Percentiles rank a stretch among this genome's conserved stretches.
Evolutionary conservation across 192 early-diverging fungal genomes (phyloP).

Genomic region (Gonapodya prolifera): DNA sequence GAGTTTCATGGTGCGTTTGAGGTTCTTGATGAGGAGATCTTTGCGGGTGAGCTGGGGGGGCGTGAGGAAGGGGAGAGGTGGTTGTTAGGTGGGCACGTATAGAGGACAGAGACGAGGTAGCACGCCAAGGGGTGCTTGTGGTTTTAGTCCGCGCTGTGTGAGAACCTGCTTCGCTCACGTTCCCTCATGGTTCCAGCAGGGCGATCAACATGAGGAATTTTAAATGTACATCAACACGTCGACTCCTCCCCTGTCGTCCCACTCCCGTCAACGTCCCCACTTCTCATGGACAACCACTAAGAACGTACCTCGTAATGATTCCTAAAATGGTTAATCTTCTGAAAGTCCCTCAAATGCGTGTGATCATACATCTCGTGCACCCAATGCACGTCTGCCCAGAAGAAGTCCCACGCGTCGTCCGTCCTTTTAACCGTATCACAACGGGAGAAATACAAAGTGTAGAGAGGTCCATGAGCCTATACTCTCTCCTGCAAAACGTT

Average conservation of each 20-base stretch:
- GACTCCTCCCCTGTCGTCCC: too few species aligned
- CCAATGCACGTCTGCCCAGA: conserved; percentile 55
- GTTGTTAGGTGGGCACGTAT: too few species aligned
- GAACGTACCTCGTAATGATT: conserved; percentile 47
- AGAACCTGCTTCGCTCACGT: too few species aligned
- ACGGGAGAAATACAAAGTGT: not conserved
- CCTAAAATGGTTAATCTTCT: conserved; percentile 49
- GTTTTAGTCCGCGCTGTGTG: too few species aligned
- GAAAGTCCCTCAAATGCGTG: conserved; percentile 41
- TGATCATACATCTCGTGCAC: conserved; percentile 53
- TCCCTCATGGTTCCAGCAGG: too few species aligned
- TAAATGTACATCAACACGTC: too few species aligned
- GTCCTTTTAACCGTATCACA: conserved; percentile 7
- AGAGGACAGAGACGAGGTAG: too few species aligned
- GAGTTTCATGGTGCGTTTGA: conserved; percentile 53
- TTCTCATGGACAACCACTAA: not conserved
- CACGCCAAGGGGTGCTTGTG: too few species aligned
- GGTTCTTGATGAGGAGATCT: conserved; percentile 52
- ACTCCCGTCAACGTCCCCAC: too few species aligned
- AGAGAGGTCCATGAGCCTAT: not conserved
- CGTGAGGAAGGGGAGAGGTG: not conserved
- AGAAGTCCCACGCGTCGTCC: conserved; percentile 50
- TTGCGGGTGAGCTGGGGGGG: conserved; percentile 39
- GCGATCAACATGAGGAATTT: too few species aligned
- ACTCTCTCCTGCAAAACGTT: not conserved